Base-by-base conservation (phyloP, 495 filamentous ascomycete species). In the Lasiosphaeria ovina region DNA sequence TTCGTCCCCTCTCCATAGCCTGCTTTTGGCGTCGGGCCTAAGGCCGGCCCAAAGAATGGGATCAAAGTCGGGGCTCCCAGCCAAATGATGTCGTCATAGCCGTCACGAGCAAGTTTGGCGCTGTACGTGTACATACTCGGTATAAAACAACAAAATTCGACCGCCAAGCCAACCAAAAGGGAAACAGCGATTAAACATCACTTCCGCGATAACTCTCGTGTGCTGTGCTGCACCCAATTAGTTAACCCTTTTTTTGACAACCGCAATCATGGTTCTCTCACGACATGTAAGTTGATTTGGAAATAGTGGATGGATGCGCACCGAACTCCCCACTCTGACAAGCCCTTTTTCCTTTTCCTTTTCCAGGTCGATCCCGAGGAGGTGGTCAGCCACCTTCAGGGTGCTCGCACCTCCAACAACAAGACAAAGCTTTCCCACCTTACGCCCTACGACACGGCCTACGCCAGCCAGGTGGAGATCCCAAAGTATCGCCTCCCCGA, bases 401-500 rank as follows among this genome's bases (percentile, higher is more conserved):
- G 81, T 51, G 62, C 71, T 7, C 61, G 72, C 32, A 61, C 79
- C 6, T 74, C 77, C 54, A 72, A 72, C 35, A 63, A 72, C 33
- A 71, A 76, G 38, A 78, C 35, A 33, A 12, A 35, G 11, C 31
- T 32, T 31, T n/a, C 80, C 3, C 82, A 87, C 58, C 73, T 83
- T 12, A 88, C 85, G 1, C 83, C 86, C 6, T 90, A 89, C 66
- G 80, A 81, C 2, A 84, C 81, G 10, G 80, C 83, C 40, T 90
- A 90, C 71, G 77, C 84, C 33, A 81, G 79, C 63, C 71, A 80
- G 58, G 72, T 76, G 33, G 83, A 87, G 49, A 83, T 90, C n/a
- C 81, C 86, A 42, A 91, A 90, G 63, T 91, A 84, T 73, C 72
- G 72, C 49, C 83, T 91, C 33, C 87, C 87, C 0, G 63, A 81